phyloP scores from a whole-genome alignment of 2,329 filamentous ascomycete genomes.

The Trichophaea hybrida region DNA sequence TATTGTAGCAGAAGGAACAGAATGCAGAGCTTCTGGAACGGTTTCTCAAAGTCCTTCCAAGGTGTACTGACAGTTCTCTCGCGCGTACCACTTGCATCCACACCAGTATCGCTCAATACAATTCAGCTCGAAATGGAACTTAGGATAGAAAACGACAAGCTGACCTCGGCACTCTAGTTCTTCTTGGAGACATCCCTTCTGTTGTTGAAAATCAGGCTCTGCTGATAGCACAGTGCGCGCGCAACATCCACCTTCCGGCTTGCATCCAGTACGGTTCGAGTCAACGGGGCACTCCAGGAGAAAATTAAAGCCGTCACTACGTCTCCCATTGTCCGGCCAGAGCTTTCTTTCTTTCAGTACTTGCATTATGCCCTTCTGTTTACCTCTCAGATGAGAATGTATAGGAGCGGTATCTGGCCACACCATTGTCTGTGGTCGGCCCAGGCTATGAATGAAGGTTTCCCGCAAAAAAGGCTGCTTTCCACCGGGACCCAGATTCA shows the following conservation, averaged over 20 bases:
- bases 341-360: neutral
- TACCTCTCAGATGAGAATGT: neutral
- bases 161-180: neutral
- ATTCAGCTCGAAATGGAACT: conserved; percentile 9
- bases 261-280: neutral
- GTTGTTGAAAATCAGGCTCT: conserved; percentile 1
- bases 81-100: conserved; percentile 7
- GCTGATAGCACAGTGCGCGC: neutral
- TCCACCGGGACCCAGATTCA: conserved; percentile 1
- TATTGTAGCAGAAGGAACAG: too few relatives aligned
- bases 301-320: neutral
- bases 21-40: too few relatives aligned
- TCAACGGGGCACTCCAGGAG: neutral
- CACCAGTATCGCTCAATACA: conserved; percentile 8
- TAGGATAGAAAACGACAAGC: conserved; percentile 7
- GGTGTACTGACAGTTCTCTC: conserved; percentile 8
- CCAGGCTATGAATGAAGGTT: conserved; percentile 2
- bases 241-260: neutral
- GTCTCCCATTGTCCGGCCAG: too few relatives aligned
- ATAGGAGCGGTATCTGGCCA: neutral
- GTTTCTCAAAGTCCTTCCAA: conserved; percentile 2
- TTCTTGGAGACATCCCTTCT: conserved; percentile 5
- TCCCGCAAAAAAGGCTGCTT: neutral
- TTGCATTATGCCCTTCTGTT: neutral
- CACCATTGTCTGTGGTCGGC: neutral